These are phyloP conservation scores for Coniochaeta sp. DNA, from an alignment of 2,329 filamentous ascomycete genomes.

Conservation along the genomic window DNA sequence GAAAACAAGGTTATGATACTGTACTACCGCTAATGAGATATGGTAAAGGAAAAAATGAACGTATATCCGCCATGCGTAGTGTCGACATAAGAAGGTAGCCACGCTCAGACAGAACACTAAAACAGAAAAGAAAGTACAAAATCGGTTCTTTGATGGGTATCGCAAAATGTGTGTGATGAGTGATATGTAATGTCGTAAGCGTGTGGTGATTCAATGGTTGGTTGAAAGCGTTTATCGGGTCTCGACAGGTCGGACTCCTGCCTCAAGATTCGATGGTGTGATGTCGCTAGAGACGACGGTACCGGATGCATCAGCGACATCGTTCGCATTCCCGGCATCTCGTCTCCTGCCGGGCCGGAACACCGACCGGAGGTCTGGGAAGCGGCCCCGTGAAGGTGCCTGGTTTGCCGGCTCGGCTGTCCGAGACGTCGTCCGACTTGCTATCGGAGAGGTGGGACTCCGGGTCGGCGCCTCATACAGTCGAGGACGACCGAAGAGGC, in stretches of 20 bases:
- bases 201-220: neutral
- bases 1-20: neutral
- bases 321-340: constrained; percentile 10
- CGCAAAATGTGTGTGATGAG: neutral
- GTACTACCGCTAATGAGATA: neutral
- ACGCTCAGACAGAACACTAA: neutral
- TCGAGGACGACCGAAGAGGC: constrained; percentile 13
- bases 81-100: neutral
- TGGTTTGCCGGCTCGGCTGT: neutral
- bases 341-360: constrained; percentile 13
- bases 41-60: constrained; percentile 9
- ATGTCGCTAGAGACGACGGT: constrained; percentile 14
- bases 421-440: neutral
- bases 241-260: constrained; percentile 16
- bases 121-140: constrained; percentile 1
- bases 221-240: neutral
- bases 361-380: constrained; percentile 1
- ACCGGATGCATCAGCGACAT: constrained; percentile 13
- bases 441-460: neutral
- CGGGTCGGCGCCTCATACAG: neutral
- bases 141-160: neutral
- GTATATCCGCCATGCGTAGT: constrained; percentile 3
- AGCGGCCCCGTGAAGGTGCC: constrained; percentile 4
- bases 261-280: constrained; percentile 25
- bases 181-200: neutral